Percentiles rank a stretch among this genome's conserved stretches.
These are phyloP conservation scores for Pterocarpus santalinus DNA, from an alignment of 306 rosid genomes.

Conservation along the genomic window DNA sequence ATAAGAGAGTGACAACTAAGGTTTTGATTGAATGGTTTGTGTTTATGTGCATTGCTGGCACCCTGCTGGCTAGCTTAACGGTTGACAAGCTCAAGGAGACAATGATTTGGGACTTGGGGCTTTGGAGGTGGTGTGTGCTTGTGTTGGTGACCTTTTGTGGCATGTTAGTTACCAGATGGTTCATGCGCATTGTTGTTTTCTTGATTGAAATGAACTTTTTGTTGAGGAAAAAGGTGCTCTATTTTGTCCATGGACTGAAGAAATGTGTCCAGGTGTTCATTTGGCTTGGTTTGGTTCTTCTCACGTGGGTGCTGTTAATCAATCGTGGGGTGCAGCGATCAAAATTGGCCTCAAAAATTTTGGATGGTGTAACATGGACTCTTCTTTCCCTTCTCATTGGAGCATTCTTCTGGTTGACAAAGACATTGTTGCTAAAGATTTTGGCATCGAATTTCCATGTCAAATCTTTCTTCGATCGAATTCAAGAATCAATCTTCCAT, in stretches of 20 bases:
- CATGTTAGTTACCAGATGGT: conserved; percentile 75
- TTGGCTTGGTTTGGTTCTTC: conserved; percentile 78
- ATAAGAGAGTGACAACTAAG: conserved; percentile 54
- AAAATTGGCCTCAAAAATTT: conserved; percentile 50
- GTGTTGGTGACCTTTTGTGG: conserved; percentile 83
- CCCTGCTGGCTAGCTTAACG: conserved; percentile 66
- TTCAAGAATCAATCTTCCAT: conserved; percentile 87
- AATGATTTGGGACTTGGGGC: conserved; percentile 64
- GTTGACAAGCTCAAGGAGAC: conserved; percentile 43
- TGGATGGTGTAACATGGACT: conserved; percentile 73
- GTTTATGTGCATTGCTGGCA: conserved; percentile 58
- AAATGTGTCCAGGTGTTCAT: conserved; percentile 75
- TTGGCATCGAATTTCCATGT: conserved; percentile 86
- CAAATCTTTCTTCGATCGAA: conserved; percentile 85
- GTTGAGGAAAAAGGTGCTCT: conserved; percentile 79
- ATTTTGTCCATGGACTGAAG: conserved; percentile 96
- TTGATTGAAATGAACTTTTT: conserved; percentile 86
- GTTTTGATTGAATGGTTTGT: conserved; percentile 59
- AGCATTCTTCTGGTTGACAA: conserved; percentile 77
- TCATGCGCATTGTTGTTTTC: conserved; percentile 77
- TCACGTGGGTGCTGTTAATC: conserved; percentile 74
- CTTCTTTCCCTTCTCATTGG: conserved; percentile 76
- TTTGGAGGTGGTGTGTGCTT: conserved; percentile 93
- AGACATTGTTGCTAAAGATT: conserved; percentile 71
- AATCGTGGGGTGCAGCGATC: conserved; percentile 61